Conservation (phyloP, 225 moss, liverwort and hornwort genomes). For the Climacium dendroides region DNA sequence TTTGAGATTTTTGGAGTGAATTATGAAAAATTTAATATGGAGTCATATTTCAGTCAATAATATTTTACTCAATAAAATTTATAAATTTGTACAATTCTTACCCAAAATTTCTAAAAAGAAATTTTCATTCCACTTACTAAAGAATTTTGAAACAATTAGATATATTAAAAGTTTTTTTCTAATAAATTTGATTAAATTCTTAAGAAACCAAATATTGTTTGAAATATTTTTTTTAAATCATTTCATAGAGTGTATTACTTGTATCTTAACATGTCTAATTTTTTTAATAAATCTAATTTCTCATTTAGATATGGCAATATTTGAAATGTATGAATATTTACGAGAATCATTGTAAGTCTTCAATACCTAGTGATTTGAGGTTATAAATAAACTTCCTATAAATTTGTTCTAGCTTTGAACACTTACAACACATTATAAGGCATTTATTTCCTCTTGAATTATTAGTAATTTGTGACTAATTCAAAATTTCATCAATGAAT, state of each 20-base stretch:
- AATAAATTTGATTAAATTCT: background rate
- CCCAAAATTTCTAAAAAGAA: fast-evolving
- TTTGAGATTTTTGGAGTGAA: too few relatives aligned
- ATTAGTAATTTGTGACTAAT: background rate
- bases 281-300: background rate
- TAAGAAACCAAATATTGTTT: fast-evolving
- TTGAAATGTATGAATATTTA: background rate
- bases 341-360: too few relatives aligned
- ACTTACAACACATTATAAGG: too few relatives aligned
- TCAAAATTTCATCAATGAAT: too few relatives aligned
- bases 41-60: background rate
- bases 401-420: too few relatives aligned
- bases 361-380: too few relatives aligned
- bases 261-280: fast-evolving
- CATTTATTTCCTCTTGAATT: background rate
- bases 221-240: too few relatives aligned
- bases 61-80: too few relatives aligned
- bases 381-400: too few relatives aligned
- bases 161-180: fast-evolving
- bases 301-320: background rate
- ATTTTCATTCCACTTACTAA: background rate
- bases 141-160: background rate
- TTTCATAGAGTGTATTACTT: fast-evolving
- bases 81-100: fast-evolving
- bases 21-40: background rate